phyloP scores from a whole-genome alignment of 2,329 filamentous ascomycete species.

The Monilinia vaccinii-corymbosi region DNA sequence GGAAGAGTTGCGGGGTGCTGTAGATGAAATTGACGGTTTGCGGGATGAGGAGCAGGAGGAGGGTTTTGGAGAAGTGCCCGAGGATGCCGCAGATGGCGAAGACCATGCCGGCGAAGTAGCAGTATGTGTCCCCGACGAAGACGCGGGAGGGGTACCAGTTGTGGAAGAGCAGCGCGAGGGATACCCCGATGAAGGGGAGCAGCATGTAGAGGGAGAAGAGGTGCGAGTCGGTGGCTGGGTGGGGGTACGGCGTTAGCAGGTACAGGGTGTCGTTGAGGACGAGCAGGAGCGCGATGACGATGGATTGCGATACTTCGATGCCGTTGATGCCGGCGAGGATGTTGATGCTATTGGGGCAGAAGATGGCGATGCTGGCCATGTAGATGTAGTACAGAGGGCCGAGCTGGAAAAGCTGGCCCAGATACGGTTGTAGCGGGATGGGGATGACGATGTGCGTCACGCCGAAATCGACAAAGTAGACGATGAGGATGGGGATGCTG shows the following conservation, averaged over 20 bases:
- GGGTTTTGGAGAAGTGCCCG: conserved; percentile 95
- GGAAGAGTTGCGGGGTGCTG: conserved; percentile 84
- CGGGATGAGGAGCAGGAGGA: conserved; percentile 81
- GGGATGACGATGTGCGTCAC: conserved; percentile 94
- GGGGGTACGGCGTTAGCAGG: conserved; percentile 71
- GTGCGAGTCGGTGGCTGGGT: conserved; percentile 92
- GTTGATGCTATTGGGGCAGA: conserved; percentile 98
- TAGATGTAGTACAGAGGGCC: conserved; percentile 84
- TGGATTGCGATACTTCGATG: conserved; percentile 89
- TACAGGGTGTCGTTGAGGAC: conserved; percentile 84
- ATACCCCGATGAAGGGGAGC: conserved; percentile 89
- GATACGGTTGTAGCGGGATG: conserved; percentile 70
- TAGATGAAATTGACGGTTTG: conserved; percentile 97
- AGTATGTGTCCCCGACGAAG: conserved; percentile 98
- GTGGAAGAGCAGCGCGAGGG: conserved; percentile 73
- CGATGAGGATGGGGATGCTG: conserved; percentile 83
- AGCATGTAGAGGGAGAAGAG: conserved; percentile 93
- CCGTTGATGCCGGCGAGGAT: conserved; percentile 99
- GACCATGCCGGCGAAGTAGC: conserved; percentile 98
- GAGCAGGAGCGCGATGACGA: conserved; percentile 79
- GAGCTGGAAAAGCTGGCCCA: conserved; percentile 73
- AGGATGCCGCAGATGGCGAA: conserved; percentile 96
- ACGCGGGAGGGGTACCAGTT: conserved; percentile 95
- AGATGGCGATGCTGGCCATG: conserved; percentile 94
- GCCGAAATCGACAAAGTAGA: conserved; percentile 98